Percentiles rank a stretch among this genome's conserved stretches.
phyloP scores from a whole-genome alignment of 2,329 filamentous ascomycete species.

The Aspergillus sp. region DNA sequence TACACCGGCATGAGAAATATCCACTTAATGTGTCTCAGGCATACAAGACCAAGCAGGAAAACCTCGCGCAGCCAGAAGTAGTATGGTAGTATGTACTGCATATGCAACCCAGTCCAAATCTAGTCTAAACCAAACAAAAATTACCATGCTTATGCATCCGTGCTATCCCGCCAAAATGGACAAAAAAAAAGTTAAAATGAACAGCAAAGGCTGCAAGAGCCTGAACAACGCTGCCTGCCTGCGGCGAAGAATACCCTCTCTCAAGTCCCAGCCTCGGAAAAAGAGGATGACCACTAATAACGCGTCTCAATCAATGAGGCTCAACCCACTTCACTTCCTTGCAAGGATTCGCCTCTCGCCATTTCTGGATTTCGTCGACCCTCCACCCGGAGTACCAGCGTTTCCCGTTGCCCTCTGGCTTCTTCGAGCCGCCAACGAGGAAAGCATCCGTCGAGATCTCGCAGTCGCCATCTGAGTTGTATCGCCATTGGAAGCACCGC shows the following conservation, averaged over 20 bases:
- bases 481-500: conserved; percentile 38
- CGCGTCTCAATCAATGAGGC: conserved; percentile 2
- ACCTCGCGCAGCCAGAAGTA: background rate
- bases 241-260: background rate
- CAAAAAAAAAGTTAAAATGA: background rate
- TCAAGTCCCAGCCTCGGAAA: background rate
- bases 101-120: too few relatives aligned
- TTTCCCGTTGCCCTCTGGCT: background rate
- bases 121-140: background rate
- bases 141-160: background rate
- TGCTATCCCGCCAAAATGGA: background rate
- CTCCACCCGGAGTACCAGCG: conserved; percentile 17
- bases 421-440: conserved; percentile 7
- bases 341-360: conserved; percentile 12
- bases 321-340: conserved; percentile 13
- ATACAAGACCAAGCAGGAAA: background rate
- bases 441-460: conserved; percentile 15
- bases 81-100: too few relatives aligned
- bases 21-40: background rate
- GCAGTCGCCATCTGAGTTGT: conserved; percentile 11
- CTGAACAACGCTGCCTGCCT: background rate
- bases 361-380: conserved; percentile 11
- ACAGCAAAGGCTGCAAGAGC: background rate
- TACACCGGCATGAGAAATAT: background rate
- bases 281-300: background rate